Evolutionary conservation across 2,329 filamentous ascomycete species (phyloP), one percentile per base, ranked within the genome.

Genomic region (Colletotrichum nymphaeae): DNA sequence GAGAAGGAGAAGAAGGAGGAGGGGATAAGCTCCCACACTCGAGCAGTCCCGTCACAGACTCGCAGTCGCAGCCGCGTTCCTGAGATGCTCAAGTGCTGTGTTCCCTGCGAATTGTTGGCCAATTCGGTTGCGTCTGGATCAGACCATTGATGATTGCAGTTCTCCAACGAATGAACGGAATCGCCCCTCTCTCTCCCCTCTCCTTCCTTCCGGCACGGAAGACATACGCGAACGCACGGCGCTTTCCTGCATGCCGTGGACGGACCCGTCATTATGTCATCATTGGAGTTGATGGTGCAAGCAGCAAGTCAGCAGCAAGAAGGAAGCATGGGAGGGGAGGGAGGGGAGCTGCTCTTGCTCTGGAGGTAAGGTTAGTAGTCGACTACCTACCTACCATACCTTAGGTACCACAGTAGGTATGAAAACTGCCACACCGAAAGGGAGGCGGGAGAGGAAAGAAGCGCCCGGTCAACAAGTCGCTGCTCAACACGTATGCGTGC

Each of bases 181-280:
- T 42, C 37, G 37, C 37, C 37, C 24, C 9, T 22, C 26, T 16
- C 32, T 14, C 24, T 28, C 3, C 11, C n/a, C 11, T 24, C 30
- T 28, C 55, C 8, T 14, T 30, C 42, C 12, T 26, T 11, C 42
- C 42, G 26, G 46, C 8, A 55, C 52, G 30, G 52, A 52, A 46
- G 28, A 67, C 63, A 53, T 46, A 42, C 53, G 53, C 55, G 53
- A 42, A 57, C 65, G 37, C 65, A 32, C 42, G 35, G 42, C 65
- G 42, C 46, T 55, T 53, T 55, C 30, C 55, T 56, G 56, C 63
- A 55, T 56, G 49, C 55, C 66, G 46, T 49, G 42, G 42, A 26
- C 35, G 62, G 63, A 24, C 24, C 55, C 68, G 68, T 67, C 55
- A 66, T 70, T 67, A 70, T 70, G 63, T 70, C 63, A 67, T 55